Base-by-base conservation (phyloP, 345 rosid genomes). In the Eucalyptus leucophloia region DNA sequence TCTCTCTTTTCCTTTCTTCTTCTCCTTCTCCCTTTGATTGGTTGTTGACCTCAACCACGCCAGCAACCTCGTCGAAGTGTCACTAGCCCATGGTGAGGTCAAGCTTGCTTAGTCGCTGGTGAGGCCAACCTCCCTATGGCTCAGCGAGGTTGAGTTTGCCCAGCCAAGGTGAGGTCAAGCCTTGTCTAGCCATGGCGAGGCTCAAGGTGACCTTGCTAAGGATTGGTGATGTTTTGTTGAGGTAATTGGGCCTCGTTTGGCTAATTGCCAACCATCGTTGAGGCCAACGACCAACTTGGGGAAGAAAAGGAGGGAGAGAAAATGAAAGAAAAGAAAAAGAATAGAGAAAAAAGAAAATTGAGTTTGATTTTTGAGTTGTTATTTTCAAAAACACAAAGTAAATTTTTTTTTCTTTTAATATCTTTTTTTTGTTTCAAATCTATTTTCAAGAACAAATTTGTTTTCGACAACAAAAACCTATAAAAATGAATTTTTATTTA, bases 331-430 rank as follows among this genome's bases (percentile, higher is more conserved):
- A 17, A 51, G 4, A 50, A 51, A 51, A 51, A 17, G 21, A 51
- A 51, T 51, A 17, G 8, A 2, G 54, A 18, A 51, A 18, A 51
- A 51, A 3, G 23, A 51, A 53, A 53, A 21, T 53, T 53, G 5
- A 4, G 26, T 21, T 53, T 53, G 58, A 53, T 21, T 8, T 2
- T 53, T 21, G 58, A 53, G 58, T 53, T 53, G 5, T 53, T 53
- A 0, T 0, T 0, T n/a, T n/a, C n/a, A n/a, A n/a, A n/a, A n/a
- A n/a, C n/a, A 53, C 0, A 0, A 8, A 21, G 58, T 53, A 53
- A 19, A 53, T 19, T 53, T 0, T 8, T 8, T 21, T 3, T 18
- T 53, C 2, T 3, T 8, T 8, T 53, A 1, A 2, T 50, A 16
- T 51, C 0, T 53, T 18, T 0, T 53, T 53, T 21, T 53, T 53